These are phyloP conservation scores for Trichosporon faecale DNA, from an alignment of 1,284 basidiomycete genomes.

Conservation along the genomic window DNA sequence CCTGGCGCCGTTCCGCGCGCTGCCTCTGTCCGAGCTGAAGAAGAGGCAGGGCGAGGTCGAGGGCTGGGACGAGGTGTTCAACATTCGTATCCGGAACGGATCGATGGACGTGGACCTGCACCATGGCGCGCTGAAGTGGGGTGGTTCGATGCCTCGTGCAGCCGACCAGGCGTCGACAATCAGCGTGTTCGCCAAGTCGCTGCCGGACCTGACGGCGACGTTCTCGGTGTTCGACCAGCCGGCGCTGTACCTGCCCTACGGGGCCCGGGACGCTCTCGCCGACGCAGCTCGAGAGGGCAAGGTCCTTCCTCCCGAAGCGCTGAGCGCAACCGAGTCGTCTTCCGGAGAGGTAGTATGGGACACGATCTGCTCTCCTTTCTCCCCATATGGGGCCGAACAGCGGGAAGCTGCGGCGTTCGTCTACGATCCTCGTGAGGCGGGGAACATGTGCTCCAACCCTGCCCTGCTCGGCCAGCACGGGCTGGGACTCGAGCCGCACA, in stretches of 20 bases:
- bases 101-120: constrained; percentile 35
- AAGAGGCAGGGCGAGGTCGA: constrained; percentile 60
- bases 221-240: constrained; percentile 56
- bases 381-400: constrained; percentile 16
- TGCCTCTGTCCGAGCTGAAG: constrained; percentile 68
- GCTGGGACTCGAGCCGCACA: constrained; percentile 48
- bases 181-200: constrained; percentile 37
- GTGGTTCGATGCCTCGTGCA: constrained; percentile 42
- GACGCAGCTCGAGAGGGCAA: constrained; percentile 46
- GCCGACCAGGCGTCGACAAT: constrained; percentile 37
- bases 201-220: constrained; percentile 52
- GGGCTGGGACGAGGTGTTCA: constrained; percentile 46
- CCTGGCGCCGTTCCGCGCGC: constrained; percentile 71
- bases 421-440: constrained; percentile 45
- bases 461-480: constrained; percentile 49
- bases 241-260: constrained; percentile 53
- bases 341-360: constrained; percentile 18
- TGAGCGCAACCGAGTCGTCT: not conserved
- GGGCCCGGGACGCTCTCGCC: constrained; percentile 48
- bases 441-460: constrained; percentile 50
- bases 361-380: constrained; percentile 13
- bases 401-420: constrained; percentile 41
- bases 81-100: constrained; percentile 39
- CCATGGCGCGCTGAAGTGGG: constrained; percentile 43
- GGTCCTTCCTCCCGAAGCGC: not conserved